phyloP scores from a whole-genome alignment of 768 basidiomycete genomes.

The Plicaturopsis crispa region DNA sequence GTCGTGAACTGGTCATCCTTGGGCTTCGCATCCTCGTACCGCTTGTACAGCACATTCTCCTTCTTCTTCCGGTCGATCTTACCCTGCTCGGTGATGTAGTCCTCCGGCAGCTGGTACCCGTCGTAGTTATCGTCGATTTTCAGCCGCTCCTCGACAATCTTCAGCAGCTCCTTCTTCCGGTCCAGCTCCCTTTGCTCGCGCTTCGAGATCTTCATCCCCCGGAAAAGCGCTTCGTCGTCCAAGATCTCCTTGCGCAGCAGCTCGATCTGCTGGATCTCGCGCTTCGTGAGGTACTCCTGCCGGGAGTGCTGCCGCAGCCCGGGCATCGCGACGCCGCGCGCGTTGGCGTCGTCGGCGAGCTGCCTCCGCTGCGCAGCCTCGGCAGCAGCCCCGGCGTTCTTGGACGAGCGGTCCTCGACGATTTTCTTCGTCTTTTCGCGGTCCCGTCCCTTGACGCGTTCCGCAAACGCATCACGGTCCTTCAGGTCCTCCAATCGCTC shows the following conservation, averaged over 20 bases:
- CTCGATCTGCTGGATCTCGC: slow-evolving; percentile 94
- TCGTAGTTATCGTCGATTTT: slow-evolving; percentile 95
- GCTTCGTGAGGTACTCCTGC: slow-evolving; percentile 93
- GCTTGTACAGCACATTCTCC: slow-evolving; percentile 83
- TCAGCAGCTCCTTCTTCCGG: slow-evolving; percentile 85
- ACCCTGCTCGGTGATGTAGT: slow-evolving; percentile 97
- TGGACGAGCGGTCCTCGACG: slow-evolving; percentile 87
- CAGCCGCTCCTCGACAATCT: slow-evolving; percentile 88
- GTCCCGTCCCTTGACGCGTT: slow-evolving; percentile 79
- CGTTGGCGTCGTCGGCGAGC: slow-evolving; percentile 72
- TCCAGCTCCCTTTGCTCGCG: slow-evolving; percentile 77
- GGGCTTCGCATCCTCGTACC: slow-evolving; percentile 89
- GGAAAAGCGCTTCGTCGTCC: slow-evolving; percentile 88
- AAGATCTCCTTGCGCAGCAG: slow-evolving; percentile 87
- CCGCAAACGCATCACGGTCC: slow-evolving; percentile 91
- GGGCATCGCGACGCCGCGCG: slow-evolving; percentile 47
- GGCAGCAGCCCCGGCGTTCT: slow-evolving; percentile 60
- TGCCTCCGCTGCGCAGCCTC: slow-evolving; percentile 78
- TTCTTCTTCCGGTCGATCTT: slow-evolving; percentile 98
- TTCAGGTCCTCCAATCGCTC: slow-evolving; percentile 72
- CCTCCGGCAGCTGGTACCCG: slow-evolving; percentile 94
- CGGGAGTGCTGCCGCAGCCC: slow-evolving; percentile 83
- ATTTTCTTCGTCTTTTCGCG: slow-evolving; percentile 82
- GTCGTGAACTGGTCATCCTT: slow-evolving; percentile 94
- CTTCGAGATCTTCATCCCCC: slow-evolving; percentile 86